Evolutionary conservation across 441 rosid genomes (phyloP).

Genomic region (Sinapis alba): DNA sequence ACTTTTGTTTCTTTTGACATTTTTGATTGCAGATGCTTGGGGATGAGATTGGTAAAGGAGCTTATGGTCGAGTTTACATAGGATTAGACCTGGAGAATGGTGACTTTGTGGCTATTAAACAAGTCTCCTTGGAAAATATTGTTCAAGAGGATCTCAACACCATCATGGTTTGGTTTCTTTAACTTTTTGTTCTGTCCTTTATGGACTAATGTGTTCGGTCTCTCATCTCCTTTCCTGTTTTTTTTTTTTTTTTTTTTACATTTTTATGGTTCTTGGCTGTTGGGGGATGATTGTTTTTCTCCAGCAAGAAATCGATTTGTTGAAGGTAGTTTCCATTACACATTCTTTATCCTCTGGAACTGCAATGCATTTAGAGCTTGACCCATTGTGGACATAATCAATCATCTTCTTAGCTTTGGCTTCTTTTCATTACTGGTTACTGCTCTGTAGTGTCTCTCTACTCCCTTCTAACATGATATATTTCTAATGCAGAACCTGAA

Average conservation of each 20-base stretch:
- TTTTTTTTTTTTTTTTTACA: slow-evolving; percentile 34
- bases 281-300: slow-evolving; percentile 31
- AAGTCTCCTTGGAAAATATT: slow-evolving; percentile 97
- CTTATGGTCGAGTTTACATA: slow-evolving; percentile 96
- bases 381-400: neutral
- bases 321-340: slow-evolving; percentile 63
- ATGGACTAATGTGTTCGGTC: neutral
- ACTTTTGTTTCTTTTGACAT: neutral
- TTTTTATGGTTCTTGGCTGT: slow-evolving; percentile 34
- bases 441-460: neutral
- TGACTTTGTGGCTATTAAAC: slow-evolving; percentile 96
- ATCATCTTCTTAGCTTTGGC: neutral
- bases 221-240: slow-evolving; percentile 28
- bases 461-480: slow-evolving; percentile 13
- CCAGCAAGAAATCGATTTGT: slow-evolving; percentile 98
- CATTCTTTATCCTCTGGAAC: slow-evolving; percentile 4
- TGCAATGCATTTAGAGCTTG: neutral
- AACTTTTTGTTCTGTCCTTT: neutral
- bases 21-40: slow-evolving; percentile 78
- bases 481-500: slow-evolving; percentile 76
- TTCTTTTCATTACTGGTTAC: neutral
- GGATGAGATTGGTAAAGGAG: slow-evolving; percentile 99
- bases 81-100: slow-evolving; percentile 99
- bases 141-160: slow-evolving; percentile 97
- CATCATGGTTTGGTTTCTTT: slow-evolving; percentile 69